Evolutionary conservation across 2,329 filamentous ascomycete genomes (phyloP).

Genomic region (Mariannaea sp.): DNA sequence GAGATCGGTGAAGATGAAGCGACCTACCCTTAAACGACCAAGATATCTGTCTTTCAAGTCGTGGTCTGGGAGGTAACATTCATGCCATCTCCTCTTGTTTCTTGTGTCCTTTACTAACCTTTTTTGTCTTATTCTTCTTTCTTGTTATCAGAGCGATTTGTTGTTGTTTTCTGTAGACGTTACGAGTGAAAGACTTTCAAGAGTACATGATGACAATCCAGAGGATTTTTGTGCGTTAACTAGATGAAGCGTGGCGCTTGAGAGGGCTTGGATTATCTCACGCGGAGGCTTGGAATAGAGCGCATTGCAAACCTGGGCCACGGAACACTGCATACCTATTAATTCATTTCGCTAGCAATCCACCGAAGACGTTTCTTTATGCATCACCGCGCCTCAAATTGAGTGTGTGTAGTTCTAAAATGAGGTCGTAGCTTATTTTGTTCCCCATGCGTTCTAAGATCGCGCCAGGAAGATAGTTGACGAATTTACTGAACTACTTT

Average conservation of each 20-base stretch:
- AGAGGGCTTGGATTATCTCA: not conserved
- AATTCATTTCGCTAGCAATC: not conserved
- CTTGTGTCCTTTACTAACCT: not conserved
- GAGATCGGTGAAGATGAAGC: constrained; percentile 43
- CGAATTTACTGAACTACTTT: too few relatives aligned
- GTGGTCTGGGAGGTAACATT: constrained; percentile 38
- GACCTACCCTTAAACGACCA: constrained; percentile 40
- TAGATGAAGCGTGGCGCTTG: not conserved
- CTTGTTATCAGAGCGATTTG: constrained; percentile 1
- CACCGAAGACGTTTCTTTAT: too few relatives aligned
- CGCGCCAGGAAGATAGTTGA: too few relatives aligned
- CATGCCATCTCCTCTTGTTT: not conserved
- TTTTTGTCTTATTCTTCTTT: too few relatives aligned
- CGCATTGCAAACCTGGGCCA: not conserved
- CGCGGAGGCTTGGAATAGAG: not conserved
- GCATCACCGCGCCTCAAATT: too few relatives aligned
- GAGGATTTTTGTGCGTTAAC: not conserved
- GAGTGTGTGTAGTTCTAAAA: too few relatives aligned
- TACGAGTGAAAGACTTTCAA: not conserved
- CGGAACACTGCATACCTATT: not conserved
- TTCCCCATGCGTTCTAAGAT: too few relatives aligned
- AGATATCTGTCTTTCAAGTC: constrained; percentile 41
- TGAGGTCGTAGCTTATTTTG: too few relatives aligned
- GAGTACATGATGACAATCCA: not conserved
- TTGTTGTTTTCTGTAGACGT: constrained; percentile 2